Percentiles rank a stretch among this genome's conserved stretches.
Conservation (phyloP, 2,329 filamentous ascomycete genomes). For the Fusarium metavorans region DNA sequence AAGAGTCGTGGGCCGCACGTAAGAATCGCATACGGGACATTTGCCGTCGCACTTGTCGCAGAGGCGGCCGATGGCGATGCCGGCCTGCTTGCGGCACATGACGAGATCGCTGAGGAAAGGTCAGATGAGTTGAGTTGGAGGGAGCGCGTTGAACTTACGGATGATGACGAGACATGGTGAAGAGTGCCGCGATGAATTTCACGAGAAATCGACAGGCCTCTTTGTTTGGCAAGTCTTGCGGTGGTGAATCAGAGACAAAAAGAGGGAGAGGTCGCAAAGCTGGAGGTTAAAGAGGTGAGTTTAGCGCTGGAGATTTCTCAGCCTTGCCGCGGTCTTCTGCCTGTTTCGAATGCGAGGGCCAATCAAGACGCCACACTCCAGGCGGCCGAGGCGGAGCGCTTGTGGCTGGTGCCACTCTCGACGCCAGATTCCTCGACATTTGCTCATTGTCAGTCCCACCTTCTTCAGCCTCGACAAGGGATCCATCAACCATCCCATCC, state of each 20-base stretch:
- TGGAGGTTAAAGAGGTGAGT: constrained; percentile 27
- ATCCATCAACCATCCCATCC: constrained; percentile 3
- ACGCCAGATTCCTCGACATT: constrained; percentile 19
- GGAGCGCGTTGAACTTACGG: constrained; percentile 68
- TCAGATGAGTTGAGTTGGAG: constrained; percentile 41
- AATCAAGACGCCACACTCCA: constrained; percentile 31
- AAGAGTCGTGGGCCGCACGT: constrained; percentile 96
- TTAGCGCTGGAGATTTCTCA: constrained; percentile 54
- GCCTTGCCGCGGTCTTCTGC: constrained; percentile 55
- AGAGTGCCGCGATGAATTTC: background rate
- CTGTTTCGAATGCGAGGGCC: constrained; percentile 36
- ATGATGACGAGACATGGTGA: constrained; percentile 90
- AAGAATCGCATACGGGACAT: constrained; percentile 98
- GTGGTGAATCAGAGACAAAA: constrained; percentile 16
- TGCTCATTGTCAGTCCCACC: constrained; percentile 36
- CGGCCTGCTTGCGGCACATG: constrained; percentile 99
- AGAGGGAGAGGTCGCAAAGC: constrained; percentile 6
- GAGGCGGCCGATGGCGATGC: constrained; percentile 97
- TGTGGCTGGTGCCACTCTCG: constrained; percentile 28
- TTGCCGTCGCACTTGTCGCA: constrained; percentile 99
- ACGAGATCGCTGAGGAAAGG: constrained; percentile 80
- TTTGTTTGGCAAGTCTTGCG: constrained; percentile 6
- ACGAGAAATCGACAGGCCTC: background rate
- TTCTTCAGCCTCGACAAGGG: constrained; percentile 46
- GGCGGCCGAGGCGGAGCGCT: constrained; percentile 14